Evolutionary conservation across 108 stramenopile genomes (phyloP).

Genomic region (Nitzschia inconspicua): DNA sequence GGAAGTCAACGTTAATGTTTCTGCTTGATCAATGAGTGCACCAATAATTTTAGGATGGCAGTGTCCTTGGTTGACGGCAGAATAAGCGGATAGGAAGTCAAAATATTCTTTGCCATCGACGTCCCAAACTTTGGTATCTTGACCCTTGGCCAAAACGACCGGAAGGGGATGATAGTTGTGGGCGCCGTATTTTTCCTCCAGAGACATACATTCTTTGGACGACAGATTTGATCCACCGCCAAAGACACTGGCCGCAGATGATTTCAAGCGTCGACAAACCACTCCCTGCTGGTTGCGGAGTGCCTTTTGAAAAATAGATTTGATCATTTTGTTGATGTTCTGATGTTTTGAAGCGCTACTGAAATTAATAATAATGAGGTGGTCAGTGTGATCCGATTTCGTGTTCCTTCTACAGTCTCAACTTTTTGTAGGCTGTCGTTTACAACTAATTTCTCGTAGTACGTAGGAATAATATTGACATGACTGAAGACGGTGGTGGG

Average conservation of each 20-base stretch:
- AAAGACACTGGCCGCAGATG: not conserved
- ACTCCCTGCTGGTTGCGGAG: not conserved
- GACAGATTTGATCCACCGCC: not conserved
- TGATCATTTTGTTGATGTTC: no score
- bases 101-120: conserved; percentile 85
- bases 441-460: no score
- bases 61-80: conserved; percentile 99
- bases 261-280: conserved; percentile 3
- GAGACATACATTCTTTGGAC: conserved; percentile 60
- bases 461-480: no score
- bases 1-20: conserved; percentile 91
- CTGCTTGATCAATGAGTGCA: conserved; percentile 89
- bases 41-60: conserved; percentile 97
- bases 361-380: no score
- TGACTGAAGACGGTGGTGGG: no score
- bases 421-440: no score
- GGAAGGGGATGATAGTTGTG: conserved; percentile 98
- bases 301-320: no score
- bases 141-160: conserved; percentile 83
- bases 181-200: conserved; percentile 89
- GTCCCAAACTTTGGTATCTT: conserved; percentile 74
- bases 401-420: no score
- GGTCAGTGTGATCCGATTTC: no score
- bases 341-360: no score
- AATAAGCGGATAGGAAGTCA: conserved; percentile 98